Conservation (phyloP, 306 rosid species). For the Potentilla sterilis region DNA sequence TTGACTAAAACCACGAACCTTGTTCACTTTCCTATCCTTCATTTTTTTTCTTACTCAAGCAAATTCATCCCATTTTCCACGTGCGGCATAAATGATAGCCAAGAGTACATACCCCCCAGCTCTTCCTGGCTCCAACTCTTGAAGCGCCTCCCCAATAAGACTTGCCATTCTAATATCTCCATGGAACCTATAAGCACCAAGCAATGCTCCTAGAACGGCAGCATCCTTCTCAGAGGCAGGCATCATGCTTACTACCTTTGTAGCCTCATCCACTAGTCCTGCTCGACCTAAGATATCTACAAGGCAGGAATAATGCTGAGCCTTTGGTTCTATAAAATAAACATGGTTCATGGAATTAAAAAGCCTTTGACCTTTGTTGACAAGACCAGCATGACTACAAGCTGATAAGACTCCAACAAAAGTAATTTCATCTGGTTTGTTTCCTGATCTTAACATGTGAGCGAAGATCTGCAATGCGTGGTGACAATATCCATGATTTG, state of each 20-base stretch:
- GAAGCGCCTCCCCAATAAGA: constrained; percentile 33
- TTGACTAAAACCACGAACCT: constrained; percentile 45
- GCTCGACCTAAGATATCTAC: constrained; percentile 45
- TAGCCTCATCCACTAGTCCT: constrained; percentile 42
- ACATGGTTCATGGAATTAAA: constrained; percentile 36
- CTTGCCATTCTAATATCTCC: constrained; percentile 34
- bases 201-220: constrained; percentile 48
- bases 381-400: constrained; percentile 51
- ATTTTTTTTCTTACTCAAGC: constrained; percentile 47
- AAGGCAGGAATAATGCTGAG: constrained; percentile 40
- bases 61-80: constrained; percentile 44
- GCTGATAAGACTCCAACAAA: constrained; percentile 49
- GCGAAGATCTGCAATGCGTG: constrained; percentile 43
- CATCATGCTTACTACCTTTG: constrained; percentile 25
- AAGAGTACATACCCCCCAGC: constrained; percentile 39
- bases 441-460: constrained; percentile 38
- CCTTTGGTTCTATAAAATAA: constrained; percentile 37
- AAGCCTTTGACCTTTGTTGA: constrained; percentile 41
- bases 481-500: constrained; percentile 45
- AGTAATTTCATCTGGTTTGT: constrained; percentile 37
- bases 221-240: constrained; percentile 45
- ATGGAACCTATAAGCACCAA: constrained; percentile 39
- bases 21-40: constrained; percentile 48
- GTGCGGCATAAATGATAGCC: constrained; percentile 44
- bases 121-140: constrained; percentile 36